Base-by-base conservation (phyloP, 108 stramenopile species). In the Poteriospumella lacustris region DNA sequence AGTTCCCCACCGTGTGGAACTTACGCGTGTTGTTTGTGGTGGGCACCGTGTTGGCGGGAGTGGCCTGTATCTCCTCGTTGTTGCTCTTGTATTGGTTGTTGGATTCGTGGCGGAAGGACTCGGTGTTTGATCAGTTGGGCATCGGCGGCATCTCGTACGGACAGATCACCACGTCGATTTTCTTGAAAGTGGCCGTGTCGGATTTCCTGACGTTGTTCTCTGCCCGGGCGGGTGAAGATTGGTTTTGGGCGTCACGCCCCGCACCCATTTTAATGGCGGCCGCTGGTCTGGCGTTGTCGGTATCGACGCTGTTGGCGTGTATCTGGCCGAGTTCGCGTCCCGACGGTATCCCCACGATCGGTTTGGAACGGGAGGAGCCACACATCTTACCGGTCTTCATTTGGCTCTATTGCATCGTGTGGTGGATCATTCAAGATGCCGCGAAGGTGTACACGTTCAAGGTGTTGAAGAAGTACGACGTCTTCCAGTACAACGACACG, bases 121-220 rank as follows among this genome's bases (percentile, higher is more conserved):
- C 70, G 0, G 0, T 80, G 33, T 60, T 41, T 28, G 39, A 31
- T 0, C 56, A 73, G 70, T 70, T 15, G 5, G 79, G 79, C 39
- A 38, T 80, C 34, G 59, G 34, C 28, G 76, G 76, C 38, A 9
- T 80, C 38, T 33, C 59, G 0, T 80, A 76, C 73, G 73, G 28
- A 1, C 58, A 80, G 72, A 58, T 80, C 5, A 73, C 59, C 24
- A 58, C 47, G n/a, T 58, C 75, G 58, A 75, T 80, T 31, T 80
- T 58, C 72, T 39, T 80, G 1, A 80, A 80, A 73, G 79, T 80
- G 0, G 47, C 79, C 2, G 33, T 80, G 0, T 75, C 70, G 28
- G 79, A 80, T 40, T 80, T 80, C 73, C 58, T 80, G 52, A 80
- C 79, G 39, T 73, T 80, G 36, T 80, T 80, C 58, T 39, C 79